Conservation (phyloP, 2,329 filamentous ascomycete genomes). For the Calonectria pseudoturangicola region DNA sequence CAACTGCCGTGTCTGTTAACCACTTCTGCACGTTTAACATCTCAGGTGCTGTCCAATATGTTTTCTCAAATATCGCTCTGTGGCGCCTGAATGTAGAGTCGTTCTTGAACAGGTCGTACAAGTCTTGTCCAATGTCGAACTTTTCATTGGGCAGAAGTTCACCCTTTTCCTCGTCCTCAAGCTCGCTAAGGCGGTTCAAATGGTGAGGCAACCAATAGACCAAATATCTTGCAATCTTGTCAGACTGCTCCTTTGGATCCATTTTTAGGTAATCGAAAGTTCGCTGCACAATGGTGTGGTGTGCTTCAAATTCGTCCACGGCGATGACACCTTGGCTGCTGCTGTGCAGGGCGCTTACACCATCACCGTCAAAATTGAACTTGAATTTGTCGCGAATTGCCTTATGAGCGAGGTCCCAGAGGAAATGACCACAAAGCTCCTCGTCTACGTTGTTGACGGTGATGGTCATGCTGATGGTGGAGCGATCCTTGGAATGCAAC, state of each 20-base stretch:
- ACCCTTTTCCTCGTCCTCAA: background rate
- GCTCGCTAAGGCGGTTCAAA: background rate
- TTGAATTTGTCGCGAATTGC: slow-evolving; percentile 15
- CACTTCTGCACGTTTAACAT: background rate
- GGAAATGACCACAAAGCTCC: slow-evolving; percentile 11
- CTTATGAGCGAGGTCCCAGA: slow-evolving; percentile 8
- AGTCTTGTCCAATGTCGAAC: background rate
- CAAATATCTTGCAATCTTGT: background rate
- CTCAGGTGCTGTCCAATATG: background rate
- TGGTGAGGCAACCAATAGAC: background rate
- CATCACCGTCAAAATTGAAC: slow-evolving; percentile 10
- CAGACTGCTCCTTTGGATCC: background rate
- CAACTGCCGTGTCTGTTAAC: background rate
- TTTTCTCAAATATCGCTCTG: background rate
- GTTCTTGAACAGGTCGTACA: slow-evolving; percentile 5
- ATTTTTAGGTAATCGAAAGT: background rate
- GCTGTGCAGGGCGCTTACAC: background rate
- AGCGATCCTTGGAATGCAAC: background rate
- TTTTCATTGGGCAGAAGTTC: background rate
- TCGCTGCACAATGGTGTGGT: background rate
- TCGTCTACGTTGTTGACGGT: slow-evolving; percentile 2
- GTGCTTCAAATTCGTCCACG: slow-evolving; percentile 4
- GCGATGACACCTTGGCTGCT: slow-evolving; percentile 14
- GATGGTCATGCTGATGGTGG: slow-evolving; percentile 1
- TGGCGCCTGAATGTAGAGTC: background rate